Conservation (phyloP, 345 rosid species). For the Arabidopsis suecica region DNA sequence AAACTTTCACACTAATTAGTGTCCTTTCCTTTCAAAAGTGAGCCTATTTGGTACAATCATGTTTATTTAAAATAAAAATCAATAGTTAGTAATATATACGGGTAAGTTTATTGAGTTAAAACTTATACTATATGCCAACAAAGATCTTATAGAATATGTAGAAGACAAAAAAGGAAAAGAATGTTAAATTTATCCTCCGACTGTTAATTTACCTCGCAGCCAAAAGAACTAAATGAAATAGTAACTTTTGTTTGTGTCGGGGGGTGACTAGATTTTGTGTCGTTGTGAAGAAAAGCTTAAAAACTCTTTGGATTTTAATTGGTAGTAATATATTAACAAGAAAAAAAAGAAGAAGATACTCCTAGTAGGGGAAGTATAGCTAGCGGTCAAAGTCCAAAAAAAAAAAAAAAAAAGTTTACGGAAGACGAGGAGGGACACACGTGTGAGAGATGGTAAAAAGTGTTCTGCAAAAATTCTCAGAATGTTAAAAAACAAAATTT, state of each 20-base stretch:
- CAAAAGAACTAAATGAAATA: background rate
- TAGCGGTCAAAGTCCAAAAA: conserved; percentile 17
- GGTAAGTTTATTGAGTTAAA: too few relatives aligned
- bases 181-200: background rate
- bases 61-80: background rate
- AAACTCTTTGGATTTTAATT: background rate
- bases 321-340: too few relatives aligned
- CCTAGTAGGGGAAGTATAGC: background rate
- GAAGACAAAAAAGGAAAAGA: background rate
- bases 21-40: background rate
- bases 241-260: background rate
- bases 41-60: background rate
- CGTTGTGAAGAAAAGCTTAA: background rate
- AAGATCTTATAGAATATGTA: background rate
- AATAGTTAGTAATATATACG: background rate
- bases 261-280: background rate
- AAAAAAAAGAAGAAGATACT: too few relatives aligned
- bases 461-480: conserved; percentile 25
- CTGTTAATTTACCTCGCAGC: background rate
- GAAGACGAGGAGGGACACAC: conserved; percentile 36
- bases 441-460: conserved; percentile 36
- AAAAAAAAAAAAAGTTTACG: background rate
- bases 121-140: too few relatives aligned
- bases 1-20: background rate
- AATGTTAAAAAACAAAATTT: background rate